A percentile compares a stretch with the other conserved stretches of the same genome.
Conservation (phyloP, 768 basidiomycete species). For the Phallus indusiatus region DNA sequence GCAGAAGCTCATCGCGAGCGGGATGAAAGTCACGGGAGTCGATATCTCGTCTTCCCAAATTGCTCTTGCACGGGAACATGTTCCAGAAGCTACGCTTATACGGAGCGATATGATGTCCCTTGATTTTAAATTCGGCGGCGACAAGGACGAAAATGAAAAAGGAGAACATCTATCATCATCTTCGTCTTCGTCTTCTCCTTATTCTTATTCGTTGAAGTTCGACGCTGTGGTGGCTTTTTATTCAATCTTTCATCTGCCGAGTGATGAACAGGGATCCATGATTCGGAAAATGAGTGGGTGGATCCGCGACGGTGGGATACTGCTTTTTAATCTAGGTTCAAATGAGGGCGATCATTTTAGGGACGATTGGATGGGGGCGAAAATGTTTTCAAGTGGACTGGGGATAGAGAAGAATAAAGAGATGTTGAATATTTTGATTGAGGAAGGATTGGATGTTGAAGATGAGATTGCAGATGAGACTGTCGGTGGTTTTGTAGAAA, state of each 20-base stretch:
- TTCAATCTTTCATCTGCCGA: conserved; percentile 21
- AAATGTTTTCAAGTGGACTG: conserved; percentile 19
- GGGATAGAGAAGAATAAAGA: conserved; percentile 20
- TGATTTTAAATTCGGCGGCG: too few relatives aligned
- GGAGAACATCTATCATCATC: neutral
- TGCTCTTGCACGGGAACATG: conserved; percentile 17
- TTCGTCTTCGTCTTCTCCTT: too few relatives aligned
- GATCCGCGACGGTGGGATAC: conserved; percentile 21
- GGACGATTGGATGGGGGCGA: conserved; percentile 21
- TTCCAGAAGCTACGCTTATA: conserved; percentile 19
- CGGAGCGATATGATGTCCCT: conserved; percentile 22
- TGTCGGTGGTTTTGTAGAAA: conserved; percentile 17
- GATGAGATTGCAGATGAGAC: conserved; percentile 18
- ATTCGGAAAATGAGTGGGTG: conserved; percentile 19
- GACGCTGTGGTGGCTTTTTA: conserved; percentile 23
- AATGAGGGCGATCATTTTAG: conserved; percentile 14
- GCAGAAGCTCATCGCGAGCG: too few relatives aligned
- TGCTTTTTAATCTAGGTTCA: conserved; percentile 17
- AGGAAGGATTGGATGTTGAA: conserved; percentile 13
- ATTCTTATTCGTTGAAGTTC: too few relatives aligned
- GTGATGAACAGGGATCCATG: conserved; percentile 21
- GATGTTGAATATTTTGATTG: conserved; percentile 13
- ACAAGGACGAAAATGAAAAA: too few relatives aligned
- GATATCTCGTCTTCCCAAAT: conserved; percentile 21
- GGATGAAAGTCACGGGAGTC: too few relatives aligned